Base-by-base conservation (phyloP, 2,329 filamentous ascomycete species). In the Aspergillus felis region DNA sequence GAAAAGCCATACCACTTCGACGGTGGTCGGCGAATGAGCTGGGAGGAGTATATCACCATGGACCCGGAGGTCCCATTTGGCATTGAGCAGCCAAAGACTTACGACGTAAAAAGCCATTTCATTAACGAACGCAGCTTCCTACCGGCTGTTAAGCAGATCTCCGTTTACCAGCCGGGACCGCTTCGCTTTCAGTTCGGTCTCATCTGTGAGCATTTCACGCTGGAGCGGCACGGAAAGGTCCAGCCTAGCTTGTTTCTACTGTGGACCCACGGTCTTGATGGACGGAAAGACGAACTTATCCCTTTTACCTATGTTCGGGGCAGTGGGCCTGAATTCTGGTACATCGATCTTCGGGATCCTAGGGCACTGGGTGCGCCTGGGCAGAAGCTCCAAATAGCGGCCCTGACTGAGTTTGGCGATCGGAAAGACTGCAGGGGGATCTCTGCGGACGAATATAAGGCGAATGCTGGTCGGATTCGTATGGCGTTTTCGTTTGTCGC, bases 161-260 rank as follows among this genome's bases (percentile, higher is more conserved):
- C 81, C 1, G 82, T 91, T 3, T 68, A 83, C 61, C 82, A 84
- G 64, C 73, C 78, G 0, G 67, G 82, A 44, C 75, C 81, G 1
- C 77, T 94, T 28, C 84, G 90, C 17, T 96, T 97, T 75, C 88
- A 90, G 67, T 92, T 96, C 69, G 84, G 84, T 54, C 88, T 89
- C 57, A 68, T 88, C 10, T 97, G 93, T 71, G 84, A 86, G 67
- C 93, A 97, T 72, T 96, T 90, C 90, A 86, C 86, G 47, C 79
- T 87, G n/a, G 82, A 87, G 62, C 60, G 65, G 14, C 82, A 81
- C 59, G 82, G 89, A 61, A 89, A 88, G 0, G 75, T 79, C 54
- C 88, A 87, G 22, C 67, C 63, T 0, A 84, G 82, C 58, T 82
- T 92, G 48, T 85, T 93, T 67, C 76, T 94, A 17, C 76, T 96